phyloP scores from a whole-genome alignment of 2,329 filamentous ascomycete species.

The Penicillium sp. region DNA sequence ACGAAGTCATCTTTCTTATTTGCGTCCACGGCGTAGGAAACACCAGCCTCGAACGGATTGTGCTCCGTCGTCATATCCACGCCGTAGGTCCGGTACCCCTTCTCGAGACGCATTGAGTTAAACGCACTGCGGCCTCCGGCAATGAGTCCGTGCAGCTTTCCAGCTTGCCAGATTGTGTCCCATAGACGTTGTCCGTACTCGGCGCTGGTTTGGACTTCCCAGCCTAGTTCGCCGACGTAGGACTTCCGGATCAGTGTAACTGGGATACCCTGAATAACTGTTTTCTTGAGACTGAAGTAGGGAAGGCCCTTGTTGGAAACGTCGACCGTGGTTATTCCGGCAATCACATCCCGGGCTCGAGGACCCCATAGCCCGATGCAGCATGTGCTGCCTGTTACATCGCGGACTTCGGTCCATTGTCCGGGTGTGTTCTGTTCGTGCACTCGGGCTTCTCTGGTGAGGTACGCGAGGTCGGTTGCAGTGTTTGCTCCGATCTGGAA shows the following conservation, averaged over 20 bases:
- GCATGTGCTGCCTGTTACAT: constrained; percentile 60
- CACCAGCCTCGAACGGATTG: constrained; percentile 58
- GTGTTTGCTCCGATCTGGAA: constrained; percentile 57
- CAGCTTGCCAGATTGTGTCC: constrained; percentile 57
- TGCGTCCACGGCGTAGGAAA: constrained; percentile 50
- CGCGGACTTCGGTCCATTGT: constrained; percentile 52
- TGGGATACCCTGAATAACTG: constrained; percentile 54
- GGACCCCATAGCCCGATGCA: constrained; percentile 64
- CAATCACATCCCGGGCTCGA: constrained; percentile 51
- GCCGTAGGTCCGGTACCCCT: constrained; percentile 57
- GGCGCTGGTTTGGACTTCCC: constrained; percentile 61
- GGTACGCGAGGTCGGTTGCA: constrained; percentile 53
- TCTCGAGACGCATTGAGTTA: constrained; percentile 58
- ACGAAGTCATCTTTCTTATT: constrained; percentile 42
- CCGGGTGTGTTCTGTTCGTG: constrained; percentile 39
- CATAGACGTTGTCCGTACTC: constrained; percentile 58
- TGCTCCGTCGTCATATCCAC: constrained; percentile 61
- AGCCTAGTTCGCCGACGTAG: constrained; percentile 60
- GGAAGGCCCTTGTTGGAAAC: constrained; percentile 41
- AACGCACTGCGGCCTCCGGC: constrained; percentile 59
- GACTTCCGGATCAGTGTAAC: constrained; percentile 57
- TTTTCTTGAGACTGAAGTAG: constrained; percentile 50
- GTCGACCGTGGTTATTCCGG: constrained; percentile 30
- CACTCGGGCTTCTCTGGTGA: constrained; percentile 51
- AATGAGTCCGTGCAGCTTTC: constrained; percentile 54